A percentile compares a stretch with the other conserved stretches of the same genome.
Conservation (phyloP, 805 yeast genomes). For the Zygosaccharomyces pseudorouxii region DNA sequence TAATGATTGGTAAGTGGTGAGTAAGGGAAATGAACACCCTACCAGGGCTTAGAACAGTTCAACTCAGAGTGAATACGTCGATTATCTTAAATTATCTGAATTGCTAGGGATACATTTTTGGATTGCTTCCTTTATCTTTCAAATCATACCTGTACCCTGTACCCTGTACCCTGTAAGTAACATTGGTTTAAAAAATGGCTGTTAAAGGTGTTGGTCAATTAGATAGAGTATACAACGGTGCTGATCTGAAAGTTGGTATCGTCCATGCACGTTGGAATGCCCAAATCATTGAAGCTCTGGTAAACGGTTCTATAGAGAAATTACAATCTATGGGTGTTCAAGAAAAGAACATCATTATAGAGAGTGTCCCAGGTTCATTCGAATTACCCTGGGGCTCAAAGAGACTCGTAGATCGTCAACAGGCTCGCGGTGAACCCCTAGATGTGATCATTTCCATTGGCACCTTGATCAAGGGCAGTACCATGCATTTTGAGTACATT, state of each 20-base stretch:
- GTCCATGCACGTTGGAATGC: conserved; percentile 96
- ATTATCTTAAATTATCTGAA: background rate
- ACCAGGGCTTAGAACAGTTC: background rate
- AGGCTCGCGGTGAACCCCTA: conserved; percentile 42
- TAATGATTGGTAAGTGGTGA: too few species aligned
- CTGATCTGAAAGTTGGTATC: conserved; percentile 69
- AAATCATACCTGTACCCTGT: background rate
- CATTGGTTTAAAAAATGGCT: conserved; percentile 47
- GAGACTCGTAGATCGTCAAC: conserved; percentile 44
- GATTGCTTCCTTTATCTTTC: background rate
- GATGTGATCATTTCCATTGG: conserved; percentile 95
- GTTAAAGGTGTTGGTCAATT: conserved; percentile 74
- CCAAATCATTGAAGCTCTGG: conserved; percentile 69
- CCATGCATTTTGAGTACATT: conserved; percentile 97
- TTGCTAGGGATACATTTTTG: background rate
- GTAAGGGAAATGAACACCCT: background rate
- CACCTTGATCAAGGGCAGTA: conserved; percentile 89
- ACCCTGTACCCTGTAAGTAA: background rate
- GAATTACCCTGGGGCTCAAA: conserved; percentile 85
- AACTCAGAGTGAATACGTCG: background rate
- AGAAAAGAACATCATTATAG: conserved; percentile 70
- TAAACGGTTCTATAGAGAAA: conserved; percentile 65
- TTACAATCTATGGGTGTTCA: conserved; percentile 63
- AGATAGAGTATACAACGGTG: conserved; percentile 67
- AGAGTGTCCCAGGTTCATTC: conserved; percentile 91